Evolutionary conservation across 2,329 filamentous ascomycete genomes (phyloP), one percentile per base, ranked within the genome.

Genomic region (Diaporthe sp.): DNA sequence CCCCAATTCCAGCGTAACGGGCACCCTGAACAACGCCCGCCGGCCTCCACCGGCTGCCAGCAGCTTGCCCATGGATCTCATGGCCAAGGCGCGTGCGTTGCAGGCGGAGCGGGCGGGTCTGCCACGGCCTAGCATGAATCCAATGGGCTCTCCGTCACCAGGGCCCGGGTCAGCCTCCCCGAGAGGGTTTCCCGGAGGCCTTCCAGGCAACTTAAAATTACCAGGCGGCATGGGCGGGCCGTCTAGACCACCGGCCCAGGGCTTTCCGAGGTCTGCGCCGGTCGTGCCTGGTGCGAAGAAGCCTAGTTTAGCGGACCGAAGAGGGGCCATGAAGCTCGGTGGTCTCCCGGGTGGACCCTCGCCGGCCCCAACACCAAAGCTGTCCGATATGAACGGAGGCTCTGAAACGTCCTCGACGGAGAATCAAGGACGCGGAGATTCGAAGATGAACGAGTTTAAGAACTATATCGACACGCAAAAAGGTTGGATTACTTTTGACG

Each of bases 391-490:
- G 70, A 79, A 78, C 35, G 78, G 76, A 15, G 77, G 74, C 12
- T 67, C 73, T 15, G 74, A 66, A 19, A 76, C 55, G 35, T 77
- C 78, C 42, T 78, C 76, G n/a, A 83, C 78, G 10, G 77, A 81
- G 25, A 85, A 86, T 64, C 83, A 82, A 22, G 77, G 82, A 45
- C 80, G 81, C 6, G 84, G 84, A 50, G 83, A 86, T 25, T 89
- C 89, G 2, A 87, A 89, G 78, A 82, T 91, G 81, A 88, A 89
- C 77, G 89, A 91, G 72, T 92, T 91, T 80, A 90, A 89, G 42
- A 92, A 98, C 77, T 97, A 94, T 80, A 94, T 99, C 75, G 96
- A 99, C 81, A 93, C 95, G 0, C 94, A 98, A 80, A 95, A 95
- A 68, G 97, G 97, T 15, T 97, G 94, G 79, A 88, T 99, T 77